Evolutionary conservation across 257 asterid species (phyloP), one percentile per base, ranked within the genome.

Genomic region (Rhazya stricta): DNA sequence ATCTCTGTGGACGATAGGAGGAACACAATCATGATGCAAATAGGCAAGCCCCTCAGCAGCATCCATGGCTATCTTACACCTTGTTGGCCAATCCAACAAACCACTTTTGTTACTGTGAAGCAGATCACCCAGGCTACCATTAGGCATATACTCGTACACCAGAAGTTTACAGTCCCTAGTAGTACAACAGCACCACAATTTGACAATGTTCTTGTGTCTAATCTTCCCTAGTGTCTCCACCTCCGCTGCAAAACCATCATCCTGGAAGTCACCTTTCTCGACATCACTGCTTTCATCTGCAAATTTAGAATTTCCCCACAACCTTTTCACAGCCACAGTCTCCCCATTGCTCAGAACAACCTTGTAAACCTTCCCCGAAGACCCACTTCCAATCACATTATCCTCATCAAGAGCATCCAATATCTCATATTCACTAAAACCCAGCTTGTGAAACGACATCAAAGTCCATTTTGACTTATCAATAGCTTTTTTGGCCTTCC

Each of bases 61-160:
- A 82, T 94, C 97, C 88, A 90, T 48, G 0, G 96, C 96, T 9
- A 94, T 82, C 91, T 89, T 92, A 66, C 79, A 89, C 92, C 99
- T 81, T 42, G 83, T 85, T 34, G 96, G 92, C 99, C 99, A 94
- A 71, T 90, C 96, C 67, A 94, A 80, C 76, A 90, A 78, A 23
- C 94, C 91, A 5, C 96, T 82, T 72, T 94, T 94, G 16, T 83
- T 89, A 85, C 97, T 89, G 81, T 88, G 97, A 27, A 94, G 97
- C 77, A 92, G 71, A 84, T 94, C 99, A 8, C 97, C 95, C 25
- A 94, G 82, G 69, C 99, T 92, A 2, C 99, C 99, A 63, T 94
- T 94, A 36, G 96, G 95, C 99, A 94, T 94, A 80, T 89, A 92
- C 89, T 94, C 99, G 21, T 94, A 94, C 13, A 94, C 97, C 86